Percentiles rank a stretch among this genome's conserved stretches.
Evolutionary conservation across 2,329 filamentous ascomycete species (phyloP).

Genomic region (Zymoseptoria passerinii): DNA sequence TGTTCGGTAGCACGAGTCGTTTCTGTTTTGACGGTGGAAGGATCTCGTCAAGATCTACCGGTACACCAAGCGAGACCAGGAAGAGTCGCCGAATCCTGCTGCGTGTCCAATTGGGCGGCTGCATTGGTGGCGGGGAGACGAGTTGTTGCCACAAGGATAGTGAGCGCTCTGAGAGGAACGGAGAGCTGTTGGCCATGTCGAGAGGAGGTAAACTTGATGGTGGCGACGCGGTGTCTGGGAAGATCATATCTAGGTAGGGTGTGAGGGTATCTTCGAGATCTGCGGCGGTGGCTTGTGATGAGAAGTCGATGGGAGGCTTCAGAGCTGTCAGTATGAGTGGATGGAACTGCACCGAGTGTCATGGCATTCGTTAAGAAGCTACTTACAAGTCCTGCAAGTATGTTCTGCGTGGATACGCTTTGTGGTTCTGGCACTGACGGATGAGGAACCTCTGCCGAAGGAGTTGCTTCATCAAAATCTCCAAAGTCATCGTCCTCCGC

Average conservation of each 20-base stretch:
- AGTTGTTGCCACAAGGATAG: constrained; percentile 94
- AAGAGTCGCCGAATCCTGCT: constrained; percentile 91
- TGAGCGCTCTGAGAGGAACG: constrained; percentile 78
- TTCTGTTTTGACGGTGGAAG: constrained; percentile 95
- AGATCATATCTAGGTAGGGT: constrained; percentile 60
- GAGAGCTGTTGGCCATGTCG: constrained; percentile 35
- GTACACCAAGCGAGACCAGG: constrained; percentile 88
- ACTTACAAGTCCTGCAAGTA: constrained; percentile 43
- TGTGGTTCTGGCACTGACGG: constrained; percentile 19
- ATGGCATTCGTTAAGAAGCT: constrained; percentile 12
- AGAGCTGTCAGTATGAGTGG: neutral
- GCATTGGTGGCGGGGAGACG: constrained; percentile 84
- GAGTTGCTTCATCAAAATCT: constrained; percentile 40
- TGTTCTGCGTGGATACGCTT: constrained; percentile 29
- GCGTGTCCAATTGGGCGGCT: constrained; percentile 95
- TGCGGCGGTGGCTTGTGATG: constrained; percentile 35
- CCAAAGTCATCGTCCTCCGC: constrained; percentile 43
- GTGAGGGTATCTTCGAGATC: constrained; percentile 54
- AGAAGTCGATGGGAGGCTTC: constrained; percentile 18
- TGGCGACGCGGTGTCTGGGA: constrained; percentile 44
- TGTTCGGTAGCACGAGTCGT: constrained; percentile 86
- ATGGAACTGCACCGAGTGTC: neutral
- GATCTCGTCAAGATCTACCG: constrained; percentile 94
- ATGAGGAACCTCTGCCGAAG: constrained; percentile 32
- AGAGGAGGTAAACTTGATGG: constrained; percentile 19